These are phyloP conservation scores for Suillus variegatus DNA, from an alignment of 768 basidiomycete genomes.

Conservation along the genomic window DNA sequence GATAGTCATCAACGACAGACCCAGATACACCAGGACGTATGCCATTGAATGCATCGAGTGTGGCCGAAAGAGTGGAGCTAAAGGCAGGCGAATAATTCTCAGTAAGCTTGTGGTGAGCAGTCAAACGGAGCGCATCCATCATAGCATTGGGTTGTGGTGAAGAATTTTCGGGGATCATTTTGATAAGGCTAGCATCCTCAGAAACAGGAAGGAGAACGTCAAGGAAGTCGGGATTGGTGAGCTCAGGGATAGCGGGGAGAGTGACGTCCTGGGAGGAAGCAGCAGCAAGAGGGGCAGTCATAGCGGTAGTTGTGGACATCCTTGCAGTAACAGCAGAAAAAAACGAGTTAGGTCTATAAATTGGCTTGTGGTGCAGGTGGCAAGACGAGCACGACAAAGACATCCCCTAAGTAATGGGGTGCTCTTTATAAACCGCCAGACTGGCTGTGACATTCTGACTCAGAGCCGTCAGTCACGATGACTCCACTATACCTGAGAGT, in stretches of 20 bases:
- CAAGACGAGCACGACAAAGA: not conserved
- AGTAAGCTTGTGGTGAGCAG: constrained; percentile 47
- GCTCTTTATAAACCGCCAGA: not conserved
- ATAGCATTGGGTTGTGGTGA: constrained; percentile 42
- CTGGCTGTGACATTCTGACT: not conserved
- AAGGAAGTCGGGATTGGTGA: constrained; percentile 56
- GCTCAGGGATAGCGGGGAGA: constrained; percentile 59
- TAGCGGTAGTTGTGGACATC: constrained; percentile 3
- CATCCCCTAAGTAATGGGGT: not conserved
- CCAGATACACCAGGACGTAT: constrained; percentile 31
- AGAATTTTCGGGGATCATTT: not conserved
- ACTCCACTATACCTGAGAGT: not conserved
- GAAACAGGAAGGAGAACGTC: constrained; percentile 51
- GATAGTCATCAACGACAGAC: constrained; percentile 31
- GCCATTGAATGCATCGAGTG: constrained; percentile 59
- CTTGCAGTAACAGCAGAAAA: not conserved
- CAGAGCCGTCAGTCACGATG: not conserved
- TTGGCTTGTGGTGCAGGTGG: not conserved
- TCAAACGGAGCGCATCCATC: constrained; percentile 53
- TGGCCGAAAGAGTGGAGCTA: constrained; percentile 49
- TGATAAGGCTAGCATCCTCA: not conserved
- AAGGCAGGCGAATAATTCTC: constrained; percentile 53
- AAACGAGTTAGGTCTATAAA: not conserved
- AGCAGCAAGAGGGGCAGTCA: constrained; percentile 13
- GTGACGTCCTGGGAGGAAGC: constrained; percentile 46